These are phyloP conservation scores for Sinapis alba DNA, from an alignment of 441 rosid genomes.

Conservation along the genomic window DNA sequence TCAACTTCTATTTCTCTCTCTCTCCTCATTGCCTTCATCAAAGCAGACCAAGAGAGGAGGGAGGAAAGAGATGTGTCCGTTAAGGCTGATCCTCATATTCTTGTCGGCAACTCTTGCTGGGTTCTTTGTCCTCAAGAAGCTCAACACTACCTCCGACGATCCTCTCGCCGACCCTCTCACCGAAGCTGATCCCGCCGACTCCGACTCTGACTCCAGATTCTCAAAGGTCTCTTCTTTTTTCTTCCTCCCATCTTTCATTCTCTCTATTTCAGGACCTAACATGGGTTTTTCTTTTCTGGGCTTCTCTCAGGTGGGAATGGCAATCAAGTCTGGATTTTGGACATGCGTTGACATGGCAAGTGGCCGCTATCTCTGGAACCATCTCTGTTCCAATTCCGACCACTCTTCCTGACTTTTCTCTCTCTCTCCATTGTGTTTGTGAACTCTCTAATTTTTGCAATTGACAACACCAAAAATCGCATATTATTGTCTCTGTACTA, in stretches of 20 bases:
- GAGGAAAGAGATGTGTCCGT: slow-evolving; percentile 58
- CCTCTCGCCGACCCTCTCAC: slow-evolving; percentile 36
- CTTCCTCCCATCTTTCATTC: slow-evolving; percentile 18
- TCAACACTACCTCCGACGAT: slow-evolving; percentile 42
- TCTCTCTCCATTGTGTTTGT: slow-evolving; percentile 13
- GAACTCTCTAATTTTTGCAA: slow-evolving; percentile 28
- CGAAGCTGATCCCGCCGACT: slow-evolving; percentile 9
- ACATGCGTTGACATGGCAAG: slow-evolving; percentile 71
- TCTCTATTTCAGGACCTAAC: neutral
- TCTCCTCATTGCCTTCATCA: slow-evolving; percentile 8
- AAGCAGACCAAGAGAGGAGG: slow-evolving; percentile 13
- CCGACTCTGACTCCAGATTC: slow-evolving; percentile 35
- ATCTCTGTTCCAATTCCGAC: slow-evolving; percentile 48
- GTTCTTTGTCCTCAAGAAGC: slow-evolving; percentile 55
- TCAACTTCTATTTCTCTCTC: slow-evolving; percentile 26
- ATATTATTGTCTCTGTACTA: slow-evolving; percentile 27
- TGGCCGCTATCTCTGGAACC: slow-evolving; percentile 78
- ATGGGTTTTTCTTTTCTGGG: neutral
- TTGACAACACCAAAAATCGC: neutral
- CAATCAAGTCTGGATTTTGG: slow-evolving; percentile 60
- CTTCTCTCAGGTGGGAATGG: slow-evolving; percentile 45
- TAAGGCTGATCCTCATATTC: slow-evolving; percentile 65
- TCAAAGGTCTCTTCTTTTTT: slow-evolving; percentile 49
- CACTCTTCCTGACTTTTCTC: slow-evolving; percentile 34
- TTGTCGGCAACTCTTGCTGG: slow-evolving; percentile 78